Percentiles rank a stretch among this genome's conserved stretches.
Conservation (phyloP, 495 filamentous ascomycete genomes). For the Penicillium psychrofluorescens region DNA sequence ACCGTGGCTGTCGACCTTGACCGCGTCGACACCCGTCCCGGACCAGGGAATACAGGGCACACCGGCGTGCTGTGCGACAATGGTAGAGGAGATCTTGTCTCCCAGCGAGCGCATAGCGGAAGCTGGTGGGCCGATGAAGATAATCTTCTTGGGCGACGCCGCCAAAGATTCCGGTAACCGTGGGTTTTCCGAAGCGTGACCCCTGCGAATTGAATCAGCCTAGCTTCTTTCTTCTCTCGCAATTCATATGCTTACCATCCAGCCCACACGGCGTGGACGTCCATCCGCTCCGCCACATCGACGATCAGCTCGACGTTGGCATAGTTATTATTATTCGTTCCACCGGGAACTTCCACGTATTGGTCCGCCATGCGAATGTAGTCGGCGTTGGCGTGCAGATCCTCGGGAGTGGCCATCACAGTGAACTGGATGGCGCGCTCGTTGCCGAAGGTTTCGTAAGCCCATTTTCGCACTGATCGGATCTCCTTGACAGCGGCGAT, state of each 20-base stretch:
- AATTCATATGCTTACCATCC: constrained; percentile 64
- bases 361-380: constrained; percentile 99
- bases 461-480: constrained; percentile 97
- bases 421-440: constrained; percentile 98
- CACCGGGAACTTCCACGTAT: constrained; percentile 97
- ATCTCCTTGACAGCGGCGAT: constrained; percentile 99
- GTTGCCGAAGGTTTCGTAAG: constrained; percentile 98
- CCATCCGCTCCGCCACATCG: constrained; percentile 97
- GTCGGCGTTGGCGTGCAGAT: constrained; percentile 94
- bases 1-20: constrained; percentile 68
- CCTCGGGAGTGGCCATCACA: constrained; percentile 99
- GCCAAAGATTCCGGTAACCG: constrained; percentile 92
- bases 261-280: constrained; percentile 97
- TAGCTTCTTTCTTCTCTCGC: background rate
- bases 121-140: constrained; percentile 96
- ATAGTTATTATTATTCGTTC: constrained; percentile 99
- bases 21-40: constrained; percentile 79
- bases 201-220: constrained; percentile 45
- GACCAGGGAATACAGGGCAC: constrained; percentile 99
- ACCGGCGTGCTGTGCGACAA: constrained; percentile 94
- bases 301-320: constrained; percentile 99
- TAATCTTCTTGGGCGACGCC: constrained; percentile 92
- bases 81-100: constrained; percentile 99
- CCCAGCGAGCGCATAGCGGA: constrained; percentile 98
- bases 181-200: constrained; percentile 98